Evolutionary conservation across 1,284 basidiomycete species (phyloP).

Genomic region (Trichosporon sp.): DNA sequence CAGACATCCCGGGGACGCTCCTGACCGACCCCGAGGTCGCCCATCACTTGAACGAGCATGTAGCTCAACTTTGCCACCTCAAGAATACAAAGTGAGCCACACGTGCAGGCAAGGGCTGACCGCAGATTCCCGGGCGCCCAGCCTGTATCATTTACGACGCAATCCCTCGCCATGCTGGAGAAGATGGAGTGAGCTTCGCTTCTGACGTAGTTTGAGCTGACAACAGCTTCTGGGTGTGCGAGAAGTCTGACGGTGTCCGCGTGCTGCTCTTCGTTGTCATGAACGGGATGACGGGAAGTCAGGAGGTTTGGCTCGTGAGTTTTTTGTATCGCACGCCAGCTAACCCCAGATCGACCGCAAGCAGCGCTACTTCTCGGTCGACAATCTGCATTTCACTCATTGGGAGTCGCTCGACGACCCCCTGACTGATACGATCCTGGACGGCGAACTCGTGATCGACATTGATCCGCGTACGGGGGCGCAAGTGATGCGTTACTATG

Average conservation of each 20-base stretch:
- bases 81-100: slow-evolving; percentile 62
- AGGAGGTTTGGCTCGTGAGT: slow-evolving; percentile 77
- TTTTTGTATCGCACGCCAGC: not conserved
- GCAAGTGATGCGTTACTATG: slow-evolving; percentile 79
- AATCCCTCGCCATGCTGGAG: slow-evolving; percentile 75
- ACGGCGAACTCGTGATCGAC: slow-evolving; percentile 94
- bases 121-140: slow-evolving; percentile 87
- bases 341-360: slow-evolving; percentile 84
- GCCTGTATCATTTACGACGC: slow-evolving; percentile 79
- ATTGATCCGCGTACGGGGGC: slow-evolving; percentile 73
- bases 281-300: slow-evolving; percentile 61
- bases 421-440: slow-evolving; percentile 78
- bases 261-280: slow-evolving; percentile 80
- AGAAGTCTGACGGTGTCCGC: slow-evolving; percentile 97
- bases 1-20: slow-evolving; percentile 52
- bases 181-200: slow-evolving; percentile 70
- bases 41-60: slow-evolving; percentile 65
- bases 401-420: slow-evolving; percentile 69
- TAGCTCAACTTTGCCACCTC: slow-evolving; percentile 68
- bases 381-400: slow-evolving; percentile 84
- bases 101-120: slow-evolving; percentile 16
- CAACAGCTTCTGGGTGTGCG: slow-evolving; percentile 94
- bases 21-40: slow-evolving; percentile 61
- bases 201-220: not conserved
- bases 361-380: slow-evolving; percentile 76